Percentiles rank a stretch among this genome's conserved stretches.
Conservation (phyloP, 345 rosid genomes). For the Hibiscus tridactylites region DNA sequence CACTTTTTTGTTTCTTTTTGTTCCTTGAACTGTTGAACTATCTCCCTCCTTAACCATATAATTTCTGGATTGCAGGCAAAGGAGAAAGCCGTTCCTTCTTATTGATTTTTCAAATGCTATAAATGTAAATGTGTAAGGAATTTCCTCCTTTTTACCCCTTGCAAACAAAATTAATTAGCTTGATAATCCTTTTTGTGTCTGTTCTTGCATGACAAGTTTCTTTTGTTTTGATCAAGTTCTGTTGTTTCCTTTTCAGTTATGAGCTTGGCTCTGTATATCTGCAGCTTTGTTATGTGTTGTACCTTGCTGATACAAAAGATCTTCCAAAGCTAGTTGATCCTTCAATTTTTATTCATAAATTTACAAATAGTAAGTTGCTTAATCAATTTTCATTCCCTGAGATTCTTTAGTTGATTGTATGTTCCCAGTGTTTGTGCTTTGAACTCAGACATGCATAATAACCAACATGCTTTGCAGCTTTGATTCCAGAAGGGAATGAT, state of each 20-base stretch:
- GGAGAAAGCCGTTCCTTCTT: constrained; percentile 58
- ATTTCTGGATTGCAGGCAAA: constrained; percentile 48
- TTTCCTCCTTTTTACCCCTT: background rate
- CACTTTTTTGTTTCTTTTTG: background rate
- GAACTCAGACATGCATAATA: background rate
- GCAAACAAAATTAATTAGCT: background rate
- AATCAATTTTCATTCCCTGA: background rate
- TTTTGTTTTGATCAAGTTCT: background rate
- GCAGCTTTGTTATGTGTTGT: constrained; percentile 71
- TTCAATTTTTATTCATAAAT: constrained; percentile 76
- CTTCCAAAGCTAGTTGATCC: constrained; percentile 74
- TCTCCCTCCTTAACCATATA: background rate
- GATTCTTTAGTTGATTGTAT: constrained; percentile 2
- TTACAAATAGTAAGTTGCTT: constrained; percentile 56
- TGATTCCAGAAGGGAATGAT: constrained; percentile 52
- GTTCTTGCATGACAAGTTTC: background rate
- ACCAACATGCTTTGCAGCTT: constrained; percentile 34
- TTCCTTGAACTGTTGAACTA: background rate
- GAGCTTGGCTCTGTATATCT: constrained; percentile 86
- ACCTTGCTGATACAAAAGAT: constrained; percentile 45
- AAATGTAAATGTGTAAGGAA: constrained; percentile 68
- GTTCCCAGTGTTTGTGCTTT: constrained; percentile 5
- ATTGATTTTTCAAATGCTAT: constrained; percentile 82
- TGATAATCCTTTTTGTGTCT: background rate
- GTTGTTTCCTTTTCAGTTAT: constrained; percentile 48